Evolutionary conservation across 306 rosid genomes (phyloP).

Genomic region (Begonia fuchsioides): DNA sequence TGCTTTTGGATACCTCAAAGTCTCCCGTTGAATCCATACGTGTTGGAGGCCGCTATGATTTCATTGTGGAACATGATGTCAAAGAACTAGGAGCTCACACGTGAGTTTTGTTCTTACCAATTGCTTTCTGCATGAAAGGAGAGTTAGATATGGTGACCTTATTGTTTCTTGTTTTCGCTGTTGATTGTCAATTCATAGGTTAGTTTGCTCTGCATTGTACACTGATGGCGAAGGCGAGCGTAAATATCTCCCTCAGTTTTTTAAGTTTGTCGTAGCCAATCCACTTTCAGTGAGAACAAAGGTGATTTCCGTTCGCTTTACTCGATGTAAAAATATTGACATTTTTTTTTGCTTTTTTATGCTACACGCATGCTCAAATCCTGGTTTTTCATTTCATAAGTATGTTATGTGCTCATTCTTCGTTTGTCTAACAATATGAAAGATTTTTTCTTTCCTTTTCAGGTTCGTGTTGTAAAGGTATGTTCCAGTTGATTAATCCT

Average conservation of each 20-base stretch:
- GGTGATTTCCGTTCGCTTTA: slow-evolving; percentile 21
- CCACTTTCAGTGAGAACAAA: slow-evolving; percentile 95
- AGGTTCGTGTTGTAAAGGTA: slow-evolving; percentile 97
- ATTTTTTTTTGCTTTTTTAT: too few relatives aligned
- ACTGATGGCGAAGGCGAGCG: slow-evolving; percentile 87
- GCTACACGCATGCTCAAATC: not conserved
- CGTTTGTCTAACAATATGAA: too few relatives aligned
- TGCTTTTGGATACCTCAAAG: slow-evolving; percentile 79
- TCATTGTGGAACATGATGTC: slow-evolving; percentile 94
- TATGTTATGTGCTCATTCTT: too few relatives aligned
- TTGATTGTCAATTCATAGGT: slow-evolving; percentile 22
- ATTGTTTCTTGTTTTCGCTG: not conserved
- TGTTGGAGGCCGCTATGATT: slow-evolving; percentile 86
- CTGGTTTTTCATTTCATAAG: not conserved
- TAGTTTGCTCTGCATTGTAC: slow-evolving; percentile 94
- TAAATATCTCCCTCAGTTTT: slow-evolving; percentile 90
- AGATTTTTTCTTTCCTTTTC: slow-evolving; percentile 27
- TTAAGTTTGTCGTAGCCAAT: slow-evolving; percentile 86
- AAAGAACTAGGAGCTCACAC: slow-evolving; percentile 98
- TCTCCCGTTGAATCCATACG: slow-evolving; percentile 86
- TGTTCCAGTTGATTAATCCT: slow-evolving; percentile 24
- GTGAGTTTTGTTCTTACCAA: slow-evolving; percentile 21
- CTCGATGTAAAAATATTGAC: not conserved
- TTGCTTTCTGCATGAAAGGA: too few relatives aligned
- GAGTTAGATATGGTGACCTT: too few relatives aligned